Conservation (phyloP, 352 stramenopile genomes). For the Pythium rhizo-oryzae region DNA sequence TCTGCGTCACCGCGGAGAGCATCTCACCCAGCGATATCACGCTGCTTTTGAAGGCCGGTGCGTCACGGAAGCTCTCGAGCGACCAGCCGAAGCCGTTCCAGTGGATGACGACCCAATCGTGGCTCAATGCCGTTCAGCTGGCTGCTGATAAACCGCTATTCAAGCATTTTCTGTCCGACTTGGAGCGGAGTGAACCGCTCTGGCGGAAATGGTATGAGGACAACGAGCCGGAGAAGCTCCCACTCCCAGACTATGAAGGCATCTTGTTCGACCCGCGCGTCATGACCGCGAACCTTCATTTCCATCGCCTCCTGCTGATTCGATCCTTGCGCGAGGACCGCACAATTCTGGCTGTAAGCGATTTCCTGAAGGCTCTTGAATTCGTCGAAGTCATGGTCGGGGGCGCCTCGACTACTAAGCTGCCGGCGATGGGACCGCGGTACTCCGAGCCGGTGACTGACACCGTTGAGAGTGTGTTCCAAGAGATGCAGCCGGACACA, state of each 20-base stretch:
- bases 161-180: conserved; percentile 57
- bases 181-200: conserved; percentile 69
- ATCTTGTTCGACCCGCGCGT: conserved; percentile 64
- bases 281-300: conserved; percentile 69
- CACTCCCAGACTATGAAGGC: conserved; percentile 69
- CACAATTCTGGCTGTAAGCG: conserved; percentile 62
- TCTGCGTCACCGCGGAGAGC: conserved; percentile 66
- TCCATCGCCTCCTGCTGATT: conserved; percentile 71
- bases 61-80: conserved; percentile 53
- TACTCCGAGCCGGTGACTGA: conserved; percentile 73
- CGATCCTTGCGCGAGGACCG: conserved; percentile 74
- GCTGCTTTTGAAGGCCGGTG: conserved; percentile 73
- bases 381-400: conserved; percentile 48
- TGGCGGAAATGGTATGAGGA: conserved; percentile 83
- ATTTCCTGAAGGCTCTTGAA: conserved; percentile 71
- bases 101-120: conserved; percentile 70
- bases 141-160: conserved; percentile 67
- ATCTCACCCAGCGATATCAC: conserved; percentile 60
- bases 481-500: conserved; percentile 65
- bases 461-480: conserved; percentile 70
- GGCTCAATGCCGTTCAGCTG: conserved; percentile 77
- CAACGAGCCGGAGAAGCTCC: conserved; percentile 68
- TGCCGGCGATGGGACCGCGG: conserved; percentile 62
- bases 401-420: conserved; percentile 33
- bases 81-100: conserved; percentile 75